These are phyloP conservation scores for Corynespora cassiicola DNA, from an alignment of 2,329 filamentous ascomycete species.

Conservation along the genomic window DNA sequence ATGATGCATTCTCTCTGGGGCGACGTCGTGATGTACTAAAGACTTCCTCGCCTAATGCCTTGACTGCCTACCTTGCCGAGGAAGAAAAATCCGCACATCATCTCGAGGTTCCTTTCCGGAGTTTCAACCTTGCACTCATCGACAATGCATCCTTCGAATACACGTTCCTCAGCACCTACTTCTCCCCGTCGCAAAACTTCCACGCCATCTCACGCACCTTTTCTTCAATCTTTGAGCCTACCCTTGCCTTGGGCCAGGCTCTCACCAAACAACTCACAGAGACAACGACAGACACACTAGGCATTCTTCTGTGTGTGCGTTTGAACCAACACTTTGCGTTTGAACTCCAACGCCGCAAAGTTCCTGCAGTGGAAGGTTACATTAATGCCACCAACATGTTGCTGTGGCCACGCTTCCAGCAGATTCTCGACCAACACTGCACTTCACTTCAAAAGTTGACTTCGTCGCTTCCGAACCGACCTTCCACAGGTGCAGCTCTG, in stretches of 20 bases:
- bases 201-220: constrained; percentile 83
- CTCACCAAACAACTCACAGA: constrained; percentile 79
- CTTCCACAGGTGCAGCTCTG: constrained; percentile 40
- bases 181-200: constrained; percentile 77
- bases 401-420: constrained; percentile 93
- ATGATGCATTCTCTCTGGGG: constrained; percentile 90
- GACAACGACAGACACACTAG: constrained; percentile 82
- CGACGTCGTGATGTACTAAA: constrained; percentile 83
- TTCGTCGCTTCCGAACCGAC: constrained; percentile 46
- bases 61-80: constrained; percentile 89
- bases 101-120: constrained; percentile 87
- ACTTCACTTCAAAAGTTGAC: constrained; percentile 76
- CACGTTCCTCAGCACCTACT: constrained; percentile 89
- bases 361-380: constrained; percentile 88
- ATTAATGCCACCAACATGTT: constrained; percentile 96
- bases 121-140: constrained; percentile 91
- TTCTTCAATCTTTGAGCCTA: constrained; percentile 85
- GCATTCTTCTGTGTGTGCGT: constrained; percentile 87
- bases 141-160: constrained; percentile 97
- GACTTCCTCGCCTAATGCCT: constrained; percentile 73
- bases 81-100: constrained; percentile 87
- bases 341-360: constrained; percentile 87
- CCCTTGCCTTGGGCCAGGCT: constrained; percentile 80
- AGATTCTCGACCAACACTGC: constrained; percentile 91
- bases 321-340: constrained; percentile 95